Percentiles rank a stretch among this genome's conserved stretches.
Conservation (phyloP, 2,329 filamentous ascomycete genomes). For the Aspergillus hiratsukae region DNA sequence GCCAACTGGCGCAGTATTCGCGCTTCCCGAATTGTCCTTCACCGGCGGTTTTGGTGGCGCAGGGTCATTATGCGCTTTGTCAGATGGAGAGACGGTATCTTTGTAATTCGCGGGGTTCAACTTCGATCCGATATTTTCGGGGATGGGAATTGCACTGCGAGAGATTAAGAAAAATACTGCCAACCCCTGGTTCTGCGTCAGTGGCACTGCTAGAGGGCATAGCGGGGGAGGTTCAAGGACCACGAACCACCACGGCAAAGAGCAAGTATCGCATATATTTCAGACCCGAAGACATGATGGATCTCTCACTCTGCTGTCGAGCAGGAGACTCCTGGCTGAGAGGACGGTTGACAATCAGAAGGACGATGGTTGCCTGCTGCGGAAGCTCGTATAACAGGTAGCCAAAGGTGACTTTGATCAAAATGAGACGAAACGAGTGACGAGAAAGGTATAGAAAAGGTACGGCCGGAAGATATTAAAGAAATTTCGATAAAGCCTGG, state of each 20-base stretch:
- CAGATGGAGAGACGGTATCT: constrained; percentile 8
- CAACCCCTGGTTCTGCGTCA: constrained; percentile 47
- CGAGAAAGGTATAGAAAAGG: neutral
- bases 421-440: neutral
- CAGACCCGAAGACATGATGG: constrained; percentile 31
- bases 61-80: constrained; percentile 24
- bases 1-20: constrained; percentile 55
- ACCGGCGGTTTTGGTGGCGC: constrained; percentile 10
- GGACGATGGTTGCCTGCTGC: neutral
- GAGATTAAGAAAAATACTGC: constrained; percentile 80
- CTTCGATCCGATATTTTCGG: constrained; percentile 22
- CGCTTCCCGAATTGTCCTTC: constrained; percentile 17
- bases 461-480: constrained; percentile 13
- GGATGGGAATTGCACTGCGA: constrained; percentile 48
- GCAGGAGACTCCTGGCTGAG: neutral
- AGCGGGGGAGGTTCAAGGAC: constrained; percentile 3
- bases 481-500: constrained; percentile 11
- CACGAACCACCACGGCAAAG: constrained; percentile 75
- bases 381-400: neutral
- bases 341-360: neutral
- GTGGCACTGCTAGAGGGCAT: neutral
- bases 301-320: neutral
- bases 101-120: constrained; percentile 20
- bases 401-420: neutral
- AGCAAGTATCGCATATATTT: constrained; percentile 61